Conservation (phyloP, 768 basidiomycete species). For the Lanmaoa rubissima region DNA sequence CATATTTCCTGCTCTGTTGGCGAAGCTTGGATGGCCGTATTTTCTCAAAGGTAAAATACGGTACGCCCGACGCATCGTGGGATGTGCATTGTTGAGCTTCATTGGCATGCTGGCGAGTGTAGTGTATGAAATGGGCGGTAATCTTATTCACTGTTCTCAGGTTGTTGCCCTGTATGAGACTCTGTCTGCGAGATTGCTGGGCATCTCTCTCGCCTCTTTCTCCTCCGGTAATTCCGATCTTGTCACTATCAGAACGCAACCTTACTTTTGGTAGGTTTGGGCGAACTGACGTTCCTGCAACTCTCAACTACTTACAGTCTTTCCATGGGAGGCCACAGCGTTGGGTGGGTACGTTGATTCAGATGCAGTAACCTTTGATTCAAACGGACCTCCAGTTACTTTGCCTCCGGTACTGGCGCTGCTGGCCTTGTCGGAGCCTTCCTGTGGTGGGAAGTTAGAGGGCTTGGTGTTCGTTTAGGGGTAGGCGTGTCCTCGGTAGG, state of each 20-base stretch:
- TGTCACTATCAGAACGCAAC: neutral
- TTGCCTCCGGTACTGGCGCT: slow-evolving; percentile 91
- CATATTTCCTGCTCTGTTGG: slow-evolving; percentile 81
- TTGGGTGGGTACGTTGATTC: slow-evolving; percentile 55
- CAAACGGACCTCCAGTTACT: slow-evolving; percentile 56
- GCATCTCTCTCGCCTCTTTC: slow-evolving; percentile 81
- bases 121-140: neutral
- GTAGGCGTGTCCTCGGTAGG: slow-evolving; percentile 81
- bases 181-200: slow-evolving; percentile 68
- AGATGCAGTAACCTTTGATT: neutral
- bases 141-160: slow-evolving; percentile 37
- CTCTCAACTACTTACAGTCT: slow-evolving; percentile 81
- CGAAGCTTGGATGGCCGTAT: slow-evolving; percentile 93
- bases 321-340: slow-evolving; percentile 70
- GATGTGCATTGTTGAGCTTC: slow-evolving; percentile 74
- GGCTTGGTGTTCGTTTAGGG: slow-evolving; percentile 78
- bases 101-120: slow-evolving; percentile 81
- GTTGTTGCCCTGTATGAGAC: slow-evolving; percentile 72
- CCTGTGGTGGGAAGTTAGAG: slow-evolving; percentile 91
- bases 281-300: slow-evolving; percentile 93
- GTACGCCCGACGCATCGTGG: slow-evolving; percentile 70
- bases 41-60: slow-evolving; percentile 81
- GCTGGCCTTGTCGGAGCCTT: slow-evolving; percentile 92
- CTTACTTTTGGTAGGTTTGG: slow-evolving; percentile 59
- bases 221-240: slow-evolving; percentile 61